Percentiles rank a stretch among this genome's conserved stretches.
Evolutionary conservation across 306 rosid species (phyloP).

Genomic region (Cucurbita pepo): DNA sequence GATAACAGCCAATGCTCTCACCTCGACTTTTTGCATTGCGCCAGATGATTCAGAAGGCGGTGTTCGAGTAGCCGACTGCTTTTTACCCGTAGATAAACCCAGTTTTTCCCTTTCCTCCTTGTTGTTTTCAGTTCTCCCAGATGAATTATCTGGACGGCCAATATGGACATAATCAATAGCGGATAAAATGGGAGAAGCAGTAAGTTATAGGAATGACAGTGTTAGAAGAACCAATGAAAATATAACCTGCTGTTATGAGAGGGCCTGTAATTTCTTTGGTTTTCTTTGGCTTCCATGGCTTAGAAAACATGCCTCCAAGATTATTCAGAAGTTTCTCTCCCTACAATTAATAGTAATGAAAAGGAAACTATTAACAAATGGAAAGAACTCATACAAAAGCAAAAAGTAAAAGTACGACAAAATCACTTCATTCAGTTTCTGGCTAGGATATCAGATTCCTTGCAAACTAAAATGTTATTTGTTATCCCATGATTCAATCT

Average conservation of each 20-base stretch:
- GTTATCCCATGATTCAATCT: neutral
- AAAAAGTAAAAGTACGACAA: neutral
- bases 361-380: neutral
- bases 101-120: constrained; percentile 46
- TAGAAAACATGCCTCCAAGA: constrained; percentile 94
- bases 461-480: neutral
- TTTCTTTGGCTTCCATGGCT: constrained; percentile 77
- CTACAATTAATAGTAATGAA: constrained; percentile 16
- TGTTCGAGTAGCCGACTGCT: constrained; percentile 32
- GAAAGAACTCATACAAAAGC: neutral
- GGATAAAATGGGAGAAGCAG: neutral
- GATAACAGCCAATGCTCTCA: neutral
- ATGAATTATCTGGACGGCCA: constrained; percentile 29
- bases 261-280: constrained; percentile 50
- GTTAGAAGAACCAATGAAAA: neutral
- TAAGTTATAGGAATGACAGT: neutral
- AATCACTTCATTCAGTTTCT: neutral
- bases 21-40: constrained; percentile 60
- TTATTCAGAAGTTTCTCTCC: constrained; percentile 87
- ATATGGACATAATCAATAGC: neutral
- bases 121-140: constrained; percentile 17
- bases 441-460: neutral
- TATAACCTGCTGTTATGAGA: constrained; percentile 46
- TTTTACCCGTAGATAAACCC: constrained; percentile 48
- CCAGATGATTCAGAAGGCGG: constrained; percentile 39